phyloP scores from a whole-genome alignment of 305 asterid species.

The Fraxinus sp. region DNA sequence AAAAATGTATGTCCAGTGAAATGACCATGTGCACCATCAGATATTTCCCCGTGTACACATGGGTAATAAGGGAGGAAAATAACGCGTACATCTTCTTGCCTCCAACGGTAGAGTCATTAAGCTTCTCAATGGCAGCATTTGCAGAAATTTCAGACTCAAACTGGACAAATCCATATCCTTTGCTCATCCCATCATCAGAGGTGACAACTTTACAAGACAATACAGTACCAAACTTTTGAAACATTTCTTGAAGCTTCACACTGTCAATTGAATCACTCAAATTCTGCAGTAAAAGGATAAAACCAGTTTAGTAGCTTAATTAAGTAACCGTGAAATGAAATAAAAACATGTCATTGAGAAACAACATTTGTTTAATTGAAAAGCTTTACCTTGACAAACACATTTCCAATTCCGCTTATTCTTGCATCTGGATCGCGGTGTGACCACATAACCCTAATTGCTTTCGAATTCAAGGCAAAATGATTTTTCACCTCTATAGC shows the following conservation, averaged over 20 bases:
- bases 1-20: neutral
- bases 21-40: neutral
- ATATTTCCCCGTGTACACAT: neutral
- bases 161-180: conserved; percentile 92
- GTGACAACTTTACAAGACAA: conserved; percentile 77
- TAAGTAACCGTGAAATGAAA: conserved; percentile 20
- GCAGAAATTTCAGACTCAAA: conserved; percentile 73
- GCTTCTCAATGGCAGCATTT: conserved; percentile 67
- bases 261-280: conserved; percentile 62
- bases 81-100: conserved; percentile 67
- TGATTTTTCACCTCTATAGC: conserved; percentile 77
- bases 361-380: neutral
- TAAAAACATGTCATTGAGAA: neutral
- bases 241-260: conserved; percentile 72
- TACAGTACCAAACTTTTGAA: conserved; percentile 68
- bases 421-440: conserved; percentile 77
- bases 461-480: conserved; percentile 57
- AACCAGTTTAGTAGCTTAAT: conserved; percentile 10
- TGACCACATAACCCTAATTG: conserved; percentile 85
- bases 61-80: conserved; percentile 21
- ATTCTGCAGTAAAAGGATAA: conserved; percentile 51
- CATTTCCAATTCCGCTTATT: conserved; percentile 80
- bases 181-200: conserved; percentile 85
- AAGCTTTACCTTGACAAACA: conserved; percentile 70
- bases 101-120: conserved; percentile 59